phyloP scores from a whole-genome alignment of 306 rosid genomes.

The Psophocarpus tetragonolobus region DNA sequence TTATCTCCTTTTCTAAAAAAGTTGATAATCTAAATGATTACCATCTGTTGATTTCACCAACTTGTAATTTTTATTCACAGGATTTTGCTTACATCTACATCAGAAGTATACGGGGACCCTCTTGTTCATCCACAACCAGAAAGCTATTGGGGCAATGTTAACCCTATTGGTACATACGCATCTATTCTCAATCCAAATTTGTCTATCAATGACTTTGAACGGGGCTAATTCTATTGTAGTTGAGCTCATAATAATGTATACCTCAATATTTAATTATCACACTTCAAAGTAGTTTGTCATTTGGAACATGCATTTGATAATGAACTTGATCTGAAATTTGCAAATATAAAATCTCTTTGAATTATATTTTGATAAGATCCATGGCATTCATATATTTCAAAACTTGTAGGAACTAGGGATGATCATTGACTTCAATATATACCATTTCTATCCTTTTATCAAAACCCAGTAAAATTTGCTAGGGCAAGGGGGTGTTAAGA shows the following conservation, averaged over 20 bases:
- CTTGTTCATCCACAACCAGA: slow-evolving; percentile 91
- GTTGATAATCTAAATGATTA: not conserved
- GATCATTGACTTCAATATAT: not conserved
- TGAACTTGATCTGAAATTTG: slow-evolving; percentile 7
- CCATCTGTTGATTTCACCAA: slow-evolving; percentile 27
- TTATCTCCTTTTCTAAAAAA: slow-evolving; percentile 9
- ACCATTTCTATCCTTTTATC: not conserved
- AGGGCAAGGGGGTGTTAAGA: not conserved
- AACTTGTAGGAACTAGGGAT: not conserved
- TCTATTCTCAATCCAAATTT: slow-evolving; percentile 12
- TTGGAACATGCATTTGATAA: slow-evolving; percentile 16
- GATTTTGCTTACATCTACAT: slow-evolving; percentile 92
- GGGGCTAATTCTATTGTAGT: not conserved
- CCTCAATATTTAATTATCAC: not conserved
- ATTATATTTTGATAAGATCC: not conserved
- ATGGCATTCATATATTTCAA: slow-evolving; percentile 8
- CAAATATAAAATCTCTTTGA: not conserved
- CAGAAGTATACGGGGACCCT: slow-evolving; percentile 96
- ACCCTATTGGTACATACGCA: slow-evolving; percentile 76
- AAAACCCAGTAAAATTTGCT: not conserved
- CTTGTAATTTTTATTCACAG: slow-evolving; percentile 44
- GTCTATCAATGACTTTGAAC: not conserved
- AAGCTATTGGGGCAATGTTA: slow-evolving; percentile 93
- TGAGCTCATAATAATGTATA: not conserved
- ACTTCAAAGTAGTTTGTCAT: slow-evolving; percentile 23